phyloP scores from a whole-genome alignment of 164 flowering plant species.

The Vitis cinerea region DNA sequence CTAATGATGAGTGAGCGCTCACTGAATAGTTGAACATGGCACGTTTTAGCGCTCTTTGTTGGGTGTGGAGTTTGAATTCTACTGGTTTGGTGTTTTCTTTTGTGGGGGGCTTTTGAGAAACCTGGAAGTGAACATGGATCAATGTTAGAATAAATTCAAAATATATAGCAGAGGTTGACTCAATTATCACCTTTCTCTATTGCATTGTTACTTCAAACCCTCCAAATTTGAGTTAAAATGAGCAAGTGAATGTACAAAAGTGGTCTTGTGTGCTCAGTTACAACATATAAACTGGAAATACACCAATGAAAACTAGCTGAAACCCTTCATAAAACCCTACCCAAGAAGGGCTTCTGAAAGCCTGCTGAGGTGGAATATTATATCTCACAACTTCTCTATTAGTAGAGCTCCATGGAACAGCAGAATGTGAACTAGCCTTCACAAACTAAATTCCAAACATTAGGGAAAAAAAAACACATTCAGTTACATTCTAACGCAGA shows the following conservation, averaged over 20 bases:
- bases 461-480: constrained; percentile 2
- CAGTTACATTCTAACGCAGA: background rate
- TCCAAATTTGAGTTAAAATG: too few species aligned
- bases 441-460: constrained; percentile 7
- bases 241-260: too few species aligned
- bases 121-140: constrained; percentile 15
- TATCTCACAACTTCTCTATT: constrained; percentile 25
- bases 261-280: too few species aligned
- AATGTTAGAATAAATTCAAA: too few species aligned
- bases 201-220: too few species aligned
- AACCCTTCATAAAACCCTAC: background rate
- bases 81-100: constrained; percentile 61
- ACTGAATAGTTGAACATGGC: constrained; percentile 70
- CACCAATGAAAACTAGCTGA: too few species aligned
- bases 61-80: constrained; percentile 65
- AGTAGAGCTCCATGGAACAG: constrained; percentile 20
- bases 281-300: too few species aligned
- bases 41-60: constrained; percentile 59
- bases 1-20: constrained; percentile 1
- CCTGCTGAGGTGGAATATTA: too few species aligned
- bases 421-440: constrained; percentile 29
- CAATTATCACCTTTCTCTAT: too few species aligned
- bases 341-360: too few species aligned
- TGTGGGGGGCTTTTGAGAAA: constrained; percentile 30
- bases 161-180: too few species aligned